Evolutionary conservation across 176 grass and related monocot species (phyloP).

Genomic region (Avena insularis): DNA sequence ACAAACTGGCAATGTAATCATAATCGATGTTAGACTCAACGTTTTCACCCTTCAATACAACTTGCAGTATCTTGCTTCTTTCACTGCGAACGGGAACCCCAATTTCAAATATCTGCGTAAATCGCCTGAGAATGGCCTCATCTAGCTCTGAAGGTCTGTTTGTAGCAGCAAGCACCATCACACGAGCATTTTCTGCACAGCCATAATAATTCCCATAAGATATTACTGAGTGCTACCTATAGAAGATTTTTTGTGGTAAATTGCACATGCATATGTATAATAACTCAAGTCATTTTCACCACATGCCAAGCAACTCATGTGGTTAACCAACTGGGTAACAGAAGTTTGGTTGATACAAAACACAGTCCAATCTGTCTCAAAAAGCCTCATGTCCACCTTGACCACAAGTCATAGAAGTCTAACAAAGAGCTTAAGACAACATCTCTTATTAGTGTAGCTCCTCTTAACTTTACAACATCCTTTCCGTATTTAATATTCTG

Average conservation of each 20-base stretch:
- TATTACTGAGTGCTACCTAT: background rate
- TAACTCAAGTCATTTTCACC: background rate
- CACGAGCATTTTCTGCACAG: constrained; percentile 82
- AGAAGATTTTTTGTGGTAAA: background rate
- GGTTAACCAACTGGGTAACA: background rate
- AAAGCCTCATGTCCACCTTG: background rate
- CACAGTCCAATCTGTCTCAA: background rate
- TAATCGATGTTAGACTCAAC: constrained; percentile 73
- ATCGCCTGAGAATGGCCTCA: constrained; percentile 91
- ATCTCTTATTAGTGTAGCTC: background rate
- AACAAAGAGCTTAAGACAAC: background rate
- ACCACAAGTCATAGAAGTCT: background rate
- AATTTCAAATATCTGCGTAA: constrained; percentile 96
- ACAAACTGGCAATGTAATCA: constrained; percentile 75
- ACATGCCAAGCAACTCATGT: background rate
- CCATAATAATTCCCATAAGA: constrained; percentile 2
- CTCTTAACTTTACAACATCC: background rate
- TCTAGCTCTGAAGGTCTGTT: constrained; percentile 95
- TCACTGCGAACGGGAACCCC: constrained; percentile 78
- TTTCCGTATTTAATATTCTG: background rate
- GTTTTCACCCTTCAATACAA: constrained; percentile 89
- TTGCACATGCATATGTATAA: background rate
- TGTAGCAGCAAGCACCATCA: constrained; percentile 99
- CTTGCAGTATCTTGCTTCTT: constrained; percentile 92
- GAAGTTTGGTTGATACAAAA: background rate